Percentiles rank a stretch among this genome's conserved stretches.
Evolutionary conservation across 2,329 filamentous ascomycete species (phyloP).

Genomic region (Pezicula radicicola): DNA sequence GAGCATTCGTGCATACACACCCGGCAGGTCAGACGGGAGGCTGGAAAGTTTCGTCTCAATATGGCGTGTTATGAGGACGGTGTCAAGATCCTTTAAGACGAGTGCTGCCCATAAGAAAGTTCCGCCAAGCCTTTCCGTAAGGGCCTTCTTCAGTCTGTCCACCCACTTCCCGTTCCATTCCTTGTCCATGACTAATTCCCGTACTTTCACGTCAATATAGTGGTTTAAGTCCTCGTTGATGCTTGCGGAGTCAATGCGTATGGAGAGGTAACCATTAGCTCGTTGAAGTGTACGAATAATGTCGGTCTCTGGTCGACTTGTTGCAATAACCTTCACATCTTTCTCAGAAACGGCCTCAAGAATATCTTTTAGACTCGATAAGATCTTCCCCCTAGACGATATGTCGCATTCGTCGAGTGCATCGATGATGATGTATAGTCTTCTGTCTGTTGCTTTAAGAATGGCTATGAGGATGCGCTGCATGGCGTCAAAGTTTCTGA

Average conservation of each 20-base stretch:
- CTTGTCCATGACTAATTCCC: background rate
- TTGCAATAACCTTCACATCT: background rate
- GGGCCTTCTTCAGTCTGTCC: background rate
- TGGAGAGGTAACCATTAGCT: background rate
- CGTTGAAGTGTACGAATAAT: background rate
- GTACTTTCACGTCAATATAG: background rate
- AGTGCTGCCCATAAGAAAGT: background rate
- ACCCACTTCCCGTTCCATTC: background rate
- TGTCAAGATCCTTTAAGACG: background rate
- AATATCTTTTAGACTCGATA: background rate
- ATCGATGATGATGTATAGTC: background rate
- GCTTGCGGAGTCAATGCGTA: background rate
- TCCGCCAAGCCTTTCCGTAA: background rate
- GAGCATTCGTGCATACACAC: background rate
- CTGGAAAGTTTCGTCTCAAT: background rate
- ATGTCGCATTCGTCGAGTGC: background rate
- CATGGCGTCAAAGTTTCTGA: background rate
- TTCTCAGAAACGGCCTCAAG: background rate
- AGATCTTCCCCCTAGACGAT: background rate
- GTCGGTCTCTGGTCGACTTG: background rate
- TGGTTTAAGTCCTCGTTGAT: background rate
- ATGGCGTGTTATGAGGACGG: no score
- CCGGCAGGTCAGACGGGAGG: background rate
- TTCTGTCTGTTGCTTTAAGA: background rate
- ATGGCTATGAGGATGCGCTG: background rate